Percentiles rank a stretch among this genome's conserved stretches.
These are phyloP conservation scores for Clitoria ternatea DNA, from an alignment of 306 rosid species.

Conservation along the genomic window DNA sequence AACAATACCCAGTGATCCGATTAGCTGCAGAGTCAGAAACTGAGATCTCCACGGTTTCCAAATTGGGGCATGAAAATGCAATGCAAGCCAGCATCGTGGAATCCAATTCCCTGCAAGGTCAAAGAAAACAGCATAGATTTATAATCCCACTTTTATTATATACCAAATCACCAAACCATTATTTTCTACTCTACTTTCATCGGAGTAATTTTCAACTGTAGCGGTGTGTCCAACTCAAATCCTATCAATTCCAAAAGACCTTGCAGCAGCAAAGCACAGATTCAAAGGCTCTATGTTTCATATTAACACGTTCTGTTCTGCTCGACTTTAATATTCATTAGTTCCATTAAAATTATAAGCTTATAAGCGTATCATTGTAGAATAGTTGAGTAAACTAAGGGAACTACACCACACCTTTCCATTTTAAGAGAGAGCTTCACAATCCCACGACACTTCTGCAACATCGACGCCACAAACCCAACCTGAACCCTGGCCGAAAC, in stretches of 20 bases:
- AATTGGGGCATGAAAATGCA: conserved; percentile 81
- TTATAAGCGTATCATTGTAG: no score
- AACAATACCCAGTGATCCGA: conserved; percentile 64
- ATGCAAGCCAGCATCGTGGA: conserved; percentile 75
- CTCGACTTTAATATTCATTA: no score
- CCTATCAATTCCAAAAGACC: neutral
- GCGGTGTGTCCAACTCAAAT: conserved; percentile 21
- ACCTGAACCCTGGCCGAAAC: conserved; percentile 69
- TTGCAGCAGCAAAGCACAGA: neutral
- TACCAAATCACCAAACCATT: neutral
- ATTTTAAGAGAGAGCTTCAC: conserved; percentile 60
- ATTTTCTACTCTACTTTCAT: no score
- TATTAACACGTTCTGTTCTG: neutral
- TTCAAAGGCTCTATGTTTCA: neutral
- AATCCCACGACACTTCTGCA: conserved; percentile 66
- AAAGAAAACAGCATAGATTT: neutral
- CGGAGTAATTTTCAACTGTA: no score
- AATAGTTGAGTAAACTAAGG: no score
- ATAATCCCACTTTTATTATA: neutral
- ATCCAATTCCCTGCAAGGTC: conserved; percentile 56
- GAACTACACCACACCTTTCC: conserved; percentile 68
- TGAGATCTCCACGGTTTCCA: conserved; percentile 62
- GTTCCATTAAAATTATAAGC: neutral
- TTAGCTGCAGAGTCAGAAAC: conserved; percentile 40
- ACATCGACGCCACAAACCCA: conserved; percentile 62